Conservation (phyloP, 169 alveolate species). For the Plasmodium yoelii region DNA sequence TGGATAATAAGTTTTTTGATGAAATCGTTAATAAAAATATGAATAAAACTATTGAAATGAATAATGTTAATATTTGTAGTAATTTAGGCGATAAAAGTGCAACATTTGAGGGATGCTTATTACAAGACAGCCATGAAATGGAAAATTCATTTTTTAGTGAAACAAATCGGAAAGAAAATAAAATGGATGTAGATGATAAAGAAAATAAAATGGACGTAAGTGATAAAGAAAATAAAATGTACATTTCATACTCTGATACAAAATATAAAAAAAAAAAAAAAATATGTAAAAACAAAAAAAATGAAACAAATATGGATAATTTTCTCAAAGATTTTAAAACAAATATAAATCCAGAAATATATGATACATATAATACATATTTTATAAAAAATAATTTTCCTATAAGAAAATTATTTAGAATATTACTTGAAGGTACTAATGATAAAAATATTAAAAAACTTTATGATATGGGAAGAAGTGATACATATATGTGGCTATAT, state of each 20-base stretch:
- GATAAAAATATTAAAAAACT: constrained; percentile 33
- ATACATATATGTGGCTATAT: constrained; percentile 61
- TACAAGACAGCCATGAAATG: not conserved
- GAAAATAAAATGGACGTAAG: not conserved
- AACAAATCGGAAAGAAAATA: not conserved
- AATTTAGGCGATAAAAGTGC: not conserved
- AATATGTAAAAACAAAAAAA: not conserved
- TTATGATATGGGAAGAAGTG: constrained; percentile 71
- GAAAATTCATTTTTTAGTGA: not conserved
- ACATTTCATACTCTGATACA: not conserved
- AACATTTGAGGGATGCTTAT: not conserved
- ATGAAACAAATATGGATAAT: not conserved
- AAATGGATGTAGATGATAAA: not conserved
- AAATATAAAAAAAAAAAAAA: constrained; percentile 3
- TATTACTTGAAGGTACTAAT: constrained; percentile 41
- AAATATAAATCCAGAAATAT: constrained; percentile 20
- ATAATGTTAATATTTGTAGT: no score
- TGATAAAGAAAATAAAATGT: not conserved
- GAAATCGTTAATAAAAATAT: not conserved
- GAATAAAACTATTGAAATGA: not conserved
- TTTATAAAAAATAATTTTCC: constrained; percentile 50
- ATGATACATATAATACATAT: constrained; percentile 39
- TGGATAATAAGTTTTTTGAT: constrained; percentile 5
- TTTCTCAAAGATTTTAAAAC: constrained; percentile 56
- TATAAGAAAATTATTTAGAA: constrained; percentile 65